Evolutionary conservation across 2,329 filamentous ascomycete genomes (phyloP).

Genomic region (Colletotrichum sidae): DNA sequence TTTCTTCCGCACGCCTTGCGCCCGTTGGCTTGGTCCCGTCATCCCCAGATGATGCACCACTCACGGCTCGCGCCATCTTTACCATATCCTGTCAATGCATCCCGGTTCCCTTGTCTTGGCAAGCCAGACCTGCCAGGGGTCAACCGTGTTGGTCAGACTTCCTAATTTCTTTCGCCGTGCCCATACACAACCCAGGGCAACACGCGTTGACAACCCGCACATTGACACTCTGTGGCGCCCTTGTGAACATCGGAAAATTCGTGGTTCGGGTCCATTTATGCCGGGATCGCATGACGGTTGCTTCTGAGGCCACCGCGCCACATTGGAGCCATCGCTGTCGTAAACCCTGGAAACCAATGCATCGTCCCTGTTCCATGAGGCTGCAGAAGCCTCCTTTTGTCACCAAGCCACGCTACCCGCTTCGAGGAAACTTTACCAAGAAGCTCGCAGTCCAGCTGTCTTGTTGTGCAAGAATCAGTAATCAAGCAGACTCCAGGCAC

Average conservation of each 20-base stretch:
- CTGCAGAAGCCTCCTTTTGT: too few relatives aligned
- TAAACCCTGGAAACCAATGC: too few relatives aligned
- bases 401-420: too few relatives aligned
- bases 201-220: conserved; percentile 7
- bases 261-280: not conserved
- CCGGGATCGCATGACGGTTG: not conserved
- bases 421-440: too few relatives aligned
- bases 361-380: too few relatives aligned
- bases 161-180: conserved; percentile 4
- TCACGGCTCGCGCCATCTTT: too few relatives aligned
- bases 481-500: too few relatives aligned
- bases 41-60: conserved; percentile 26
- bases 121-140: conserved; percentile 14
- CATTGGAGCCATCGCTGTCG: too few relatives aligned
- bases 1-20: not conserved
- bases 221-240: conserved; percentile 18
- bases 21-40: conserved; percentile 5
- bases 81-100: conserved; percentile 11
- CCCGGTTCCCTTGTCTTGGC: conserved; percentile 17
- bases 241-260: not conserved
- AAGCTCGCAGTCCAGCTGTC: too few relatives aligned
- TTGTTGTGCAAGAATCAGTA: too few relatives aligned
- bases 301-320: not conserved
- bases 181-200: too few relatives aligned
- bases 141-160: conserved; percentile 18